A percentile compares a stretch with the other conserved stretches of the same genome.
Evolutionary conservation across 306 rosid species (phyloP).

Genomic region (Styphnolobium japonicum): DNA sequence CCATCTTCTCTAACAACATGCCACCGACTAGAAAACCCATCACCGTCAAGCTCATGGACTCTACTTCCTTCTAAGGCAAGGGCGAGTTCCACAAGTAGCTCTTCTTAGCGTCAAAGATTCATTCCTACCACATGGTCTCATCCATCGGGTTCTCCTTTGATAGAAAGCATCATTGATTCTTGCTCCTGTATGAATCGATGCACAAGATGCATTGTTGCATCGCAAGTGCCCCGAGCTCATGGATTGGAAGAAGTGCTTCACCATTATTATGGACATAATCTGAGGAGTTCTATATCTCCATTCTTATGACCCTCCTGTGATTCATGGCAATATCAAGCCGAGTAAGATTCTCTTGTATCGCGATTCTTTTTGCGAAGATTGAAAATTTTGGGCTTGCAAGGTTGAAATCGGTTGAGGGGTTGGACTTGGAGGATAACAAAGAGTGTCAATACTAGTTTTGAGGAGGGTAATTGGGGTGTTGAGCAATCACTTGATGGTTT

Average conservation of each 20-base stretch:
- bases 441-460: no score
- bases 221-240: conserved; percentile 50
- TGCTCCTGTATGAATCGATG: conserved; percentile 64
- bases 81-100: conserved; percentile 75
- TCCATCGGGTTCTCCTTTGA: conserved; percentile 61
- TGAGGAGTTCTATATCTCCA: conserved; percentile 57
- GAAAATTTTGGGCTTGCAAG: conserved; percentile 66
- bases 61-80: conserved; percentile 65
- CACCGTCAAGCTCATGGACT: conserved; percentile 70
- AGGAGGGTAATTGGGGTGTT: conserved; percentile 8
- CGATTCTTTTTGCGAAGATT: conserved; percentile 44
- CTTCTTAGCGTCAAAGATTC: conserved; percentile 54
- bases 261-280: conserved; percentile 44
- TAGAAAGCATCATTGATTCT: conserved; percentile 48
- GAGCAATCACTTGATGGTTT: conserved; percentile 49
- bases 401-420: conserved; percentile 41
- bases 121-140: conserved; percentile 36
- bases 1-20: conserved; percentile 46
- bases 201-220: conserved; percentile 58
- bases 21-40: conserved; percentile 38
- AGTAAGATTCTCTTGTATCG: conserved; percentile 56
- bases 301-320: conserved; percentile 53
- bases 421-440: conserved; percentile 24
- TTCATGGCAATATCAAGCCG: conserved; percentile 73
- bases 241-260: conserved; percentile 54